phyloP scores from a whole-genome alignment of 2,329 filamentous ascomycete genomes.

The Cladophialophora carrionii region DNA sequence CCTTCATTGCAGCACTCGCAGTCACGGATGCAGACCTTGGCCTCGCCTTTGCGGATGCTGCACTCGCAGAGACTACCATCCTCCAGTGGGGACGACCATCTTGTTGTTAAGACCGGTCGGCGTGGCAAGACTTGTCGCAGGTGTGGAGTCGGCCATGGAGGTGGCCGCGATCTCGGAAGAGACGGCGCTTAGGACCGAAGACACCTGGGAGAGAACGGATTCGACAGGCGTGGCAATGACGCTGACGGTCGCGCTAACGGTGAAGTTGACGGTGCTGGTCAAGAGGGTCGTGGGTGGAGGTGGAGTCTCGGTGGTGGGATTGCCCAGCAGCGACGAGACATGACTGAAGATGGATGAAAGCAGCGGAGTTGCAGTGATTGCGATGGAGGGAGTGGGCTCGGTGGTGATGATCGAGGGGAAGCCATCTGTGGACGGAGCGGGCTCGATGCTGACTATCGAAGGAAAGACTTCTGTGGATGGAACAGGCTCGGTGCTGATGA shows the following conservation, averaged over 20 bases:
- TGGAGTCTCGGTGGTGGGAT: not conserved
- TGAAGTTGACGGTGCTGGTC: not conserved
- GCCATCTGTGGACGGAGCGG: not conserved
- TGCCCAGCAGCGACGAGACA: not conserved
- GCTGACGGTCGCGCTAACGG: not conserved
- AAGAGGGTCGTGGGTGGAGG: not conserved
- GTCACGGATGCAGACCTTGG: not conserved
- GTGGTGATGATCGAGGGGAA: not conserved
- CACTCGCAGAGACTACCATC: not conserved
- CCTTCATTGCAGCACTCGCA: constrained; percentile 2
- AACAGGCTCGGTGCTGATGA: too few species aligned
- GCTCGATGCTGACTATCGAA: not conserved
- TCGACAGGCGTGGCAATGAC: not conserved
- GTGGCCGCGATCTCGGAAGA: not conserved
- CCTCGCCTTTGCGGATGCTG: not conserved
- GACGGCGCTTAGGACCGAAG: not conserved
- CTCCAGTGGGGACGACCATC: not conserved
- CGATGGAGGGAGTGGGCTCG: not conserved
- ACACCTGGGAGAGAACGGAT: not conserved
- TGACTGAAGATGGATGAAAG: constrained; percentile 1
- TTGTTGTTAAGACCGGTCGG: not conserved
- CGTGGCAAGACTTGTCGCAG: not conserved
- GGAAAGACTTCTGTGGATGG: not conserved
- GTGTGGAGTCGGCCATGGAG: not conserved
- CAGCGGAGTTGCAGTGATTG: not conserved